Evolutionary conservation across 2,329 filamentous ascomycete genomes (phyloP).

Genomic region (Corinectria fuckeliana): DNA sequence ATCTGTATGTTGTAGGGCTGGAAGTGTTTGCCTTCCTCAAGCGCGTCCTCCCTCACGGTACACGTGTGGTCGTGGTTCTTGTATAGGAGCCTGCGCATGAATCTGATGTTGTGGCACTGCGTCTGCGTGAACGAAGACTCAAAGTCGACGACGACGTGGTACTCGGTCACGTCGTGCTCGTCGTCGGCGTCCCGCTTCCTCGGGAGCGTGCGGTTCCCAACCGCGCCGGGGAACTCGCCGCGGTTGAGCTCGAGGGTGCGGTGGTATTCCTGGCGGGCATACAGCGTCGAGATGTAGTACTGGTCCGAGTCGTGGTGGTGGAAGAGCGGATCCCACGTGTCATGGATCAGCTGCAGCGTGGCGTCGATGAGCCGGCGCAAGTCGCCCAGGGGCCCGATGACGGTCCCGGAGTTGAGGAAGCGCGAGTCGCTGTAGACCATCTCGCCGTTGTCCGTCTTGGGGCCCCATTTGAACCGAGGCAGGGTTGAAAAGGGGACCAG

Average conservation of each 20-base stretch:
- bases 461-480: slow-evolving; percentile 24
- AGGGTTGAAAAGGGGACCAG: slow-evolving; percentile 28
- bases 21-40: no score
- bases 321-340: slow-evolving; percentile 12
- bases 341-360: slow-evolving; percentile 12
- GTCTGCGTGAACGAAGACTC: slow-evolving; percentile 53
- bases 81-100: slow-evolving; percentile 52
- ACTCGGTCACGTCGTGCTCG: slow-evolving; percentile 27
- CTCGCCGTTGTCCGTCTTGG: slow-evolving; percentile 19
- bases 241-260: slow-evolving; percentile 22
- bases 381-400: slow-evolving; percentile 31
- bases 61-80: slow-evolving; percentile 52
- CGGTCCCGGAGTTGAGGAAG: slow-evolving; percentile 34
- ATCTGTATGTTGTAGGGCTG: no score
- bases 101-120: slow-evolving; percentile 55
- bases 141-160: slow-evolving; percentile 26
- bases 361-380: slow-evolving; percentile 27
- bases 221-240: slow-evolving; percentile 18
- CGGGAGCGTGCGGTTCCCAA: slow-evolving; percentile 17
- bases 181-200: slow-evolving; percentile 8
- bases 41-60: slow-evolving; percentile 32
- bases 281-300: slow-evolving; percentile 28
- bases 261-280: slow-evolving; percentile 34
- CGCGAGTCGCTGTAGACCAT: slow-evolving; percentile 17
- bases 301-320: slow-evolving; percentile 31